Evolutionary conservation across 768 basidiomycete species (phyloP), one percentile per base, ranked within the genome.

Genomic region (Boletus insuetus): DNA sequence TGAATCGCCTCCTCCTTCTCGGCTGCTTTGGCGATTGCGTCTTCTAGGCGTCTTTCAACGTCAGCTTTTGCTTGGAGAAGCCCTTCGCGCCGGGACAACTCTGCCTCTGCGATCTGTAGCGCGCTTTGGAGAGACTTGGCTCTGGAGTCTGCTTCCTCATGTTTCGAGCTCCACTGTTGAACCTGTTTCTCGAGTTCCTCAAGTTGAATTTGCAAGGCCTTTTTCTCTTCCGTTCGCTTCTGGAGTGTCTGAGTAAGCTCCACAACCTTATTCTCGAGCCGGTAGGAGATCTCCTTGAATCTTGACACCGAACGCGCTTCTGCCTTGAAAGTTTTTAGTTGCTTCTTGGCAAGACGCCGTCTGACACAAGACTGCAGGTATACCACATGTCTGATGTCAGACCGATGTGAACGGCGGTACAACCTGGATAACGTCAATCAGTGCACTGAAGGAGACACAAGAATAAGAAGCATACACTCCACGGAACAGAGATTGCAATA

Each of bases 241-340:
- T 98, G 97, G 13, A 99, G 81, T 16, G 77, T 85, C 69, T 99
- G 97, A 0, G 97, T 98, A 58, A 99, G 87, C 69, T 98, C 96
- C 55, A 99, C 93, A 42, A 99, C 97, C 75, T 98, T 99, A 80
- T 98, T 99, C 77, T 99, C 97, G 53, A 99, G 80, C 62, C 84
- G 86, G 68, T 98, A 98, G 0, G 96, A 98, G 61, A 96, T 97
- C 74, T 97, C 94, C 76, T 97, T 98, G 84, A 96, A 98, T 69
- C 94, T 97, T 62, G 91, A 90, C 29, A 95, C 95, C 2, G 97
- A 98, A 49, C 94, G 92, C 7, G 97, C 97, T 72, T 99, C 97
- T 9, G 87, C 82, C 66, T 82, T 87, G 59, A 99, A 83, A 11
- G 75, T 77, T 64, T 88, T 90, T 59, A 99, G 83, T 68, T 98